Base-by-base conservation (phyloP, 23 red algal species). In the Gracilariopsis chorda region DNA sequence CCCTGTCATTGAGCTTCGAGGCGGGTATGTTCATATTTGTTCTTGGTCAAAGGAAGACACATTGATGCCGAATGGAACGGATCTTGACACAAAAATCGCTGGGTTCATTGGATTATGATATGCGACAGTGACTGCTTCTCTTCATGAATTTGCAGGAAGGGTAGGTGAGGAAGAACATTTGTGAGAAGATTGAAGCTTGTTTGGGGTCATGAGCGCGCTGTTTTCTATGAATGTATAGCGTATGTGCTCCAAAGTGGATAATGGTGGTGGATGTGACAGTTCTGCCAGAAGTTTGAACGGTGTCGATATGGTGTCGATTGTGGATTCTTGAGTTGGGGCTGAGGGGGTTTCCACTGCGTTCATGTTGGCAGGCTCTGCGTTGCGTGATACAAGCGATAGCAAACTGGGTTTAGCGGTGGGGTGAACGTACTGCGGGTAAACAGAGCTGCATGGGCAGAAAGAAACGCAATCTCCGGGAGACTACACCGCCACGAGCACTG, bases 171-270 rank as follows among this genome's bases (percentile, higher is more conserved):
- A n/a, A n/a, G n/a, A n/a, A n/a, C n/a, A n/a, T n/a, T n/a, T n/a
- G n/a, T n/a, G n/a, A n/a, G n/a, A n/a, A n/a, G n/a, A n/a, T n/a
- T n/a, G n/a, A n/a, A n/a, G n/a, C n/a, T n/a, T n/a, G n/a, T n/a
- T n/a, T n/a, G n/a, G n/a, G n/a, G n/a, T n/a, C n/a, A n/a, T n/a
- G n/a, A n/a, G n/a, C n/a, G n/a, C n/a, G n/a, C n/a, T n/a, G n/a
- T n/a, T n/a, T n/a, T n/a, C n/a, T n/a, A n/a, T n/a, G n/a, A n/a
- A n/a, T n/a, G n/a, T n/a, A n/a, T n/a, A n/a, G n/a, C n/a, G n/a
- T n/a, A 58, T 51, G 62, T 91, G 88, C 19, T 47, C 42, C 27
- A 91, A 72, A n/a, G 77, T 75, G 43, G 88, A 59, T n/a, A 80
- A 65, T 56, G 74, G 74, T 7, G 88, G 59, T 28, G 88, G 88